Percentiles rank a stretch among this genome's conserved stretches.
These are phyloP conservation scores for Guadua angustifolia DNA, from an alignment of 176 grass and related monocot species.

Conservation along the genomic window DNA sequence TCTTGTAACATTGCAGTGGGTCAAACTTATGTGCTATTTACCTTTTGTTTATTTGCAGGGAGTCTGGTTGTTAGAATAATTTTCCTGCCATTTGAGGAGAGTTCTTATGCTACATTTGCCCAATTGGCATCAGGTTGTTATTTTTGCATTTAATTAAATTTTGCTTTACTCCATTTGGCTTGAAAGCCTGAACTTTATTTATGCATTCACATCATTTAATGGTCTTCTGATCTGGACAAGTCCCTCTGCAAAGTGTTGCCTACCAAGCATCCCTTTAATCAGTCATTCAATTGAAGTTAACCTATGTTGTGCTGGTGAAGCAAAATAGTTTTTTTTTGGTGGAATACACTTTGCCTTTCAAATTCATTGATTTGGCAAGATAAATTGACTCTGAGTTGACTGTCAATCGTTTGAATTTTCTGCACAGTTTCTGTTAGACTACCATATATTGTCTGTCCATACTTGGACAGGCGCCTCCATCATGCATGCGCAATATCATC, in stretches of 20 bases:
- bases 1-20: slow-evolving; percentile 16
- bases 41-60: slow-evolving; percentile 57
- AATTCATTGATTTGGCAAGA: not conserved
- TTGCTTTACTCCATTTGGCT: slow-evolving; percentile 5
- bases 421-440: not conserved
- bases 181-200: not conserved
- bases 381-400: not conserved
- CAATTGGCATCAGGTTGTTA: slow-evolving; percentile 83
- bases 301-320: slow-evolving; percentile 1
- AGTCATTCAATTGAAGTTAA: not conserved
- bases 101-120: slow-evolving; percentile 90
- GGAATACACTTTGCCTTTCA: not conserved
- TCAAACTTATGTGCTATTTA: slow-evolving; percentile 25
- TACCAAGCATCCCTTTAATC: slow-evolving; percentile 30
- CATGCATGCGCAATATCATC: too few relatives aligned
- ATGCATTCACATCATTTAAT: slow-evolving; percentile 10
- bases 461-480: too few relatives aligned
- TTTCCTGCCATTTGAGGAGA: slow-evolving; percentile 99
- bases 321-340: not conserved
- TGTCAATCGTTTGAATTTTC: not conserved
- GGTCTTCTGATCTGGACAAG: slow-evolving; percentile 19
- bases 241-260: slow-evolving; percentile 1
- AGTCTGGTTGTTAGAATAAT: slow-evolving; percentile 97
- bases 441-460: too few relatives aligned
- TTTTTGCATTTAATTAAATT: slow-evolving; percentile 41